Base-by-base conservation (phyloP, 78 protist genomes). In the Polysphondylium violaceum region DNA sequence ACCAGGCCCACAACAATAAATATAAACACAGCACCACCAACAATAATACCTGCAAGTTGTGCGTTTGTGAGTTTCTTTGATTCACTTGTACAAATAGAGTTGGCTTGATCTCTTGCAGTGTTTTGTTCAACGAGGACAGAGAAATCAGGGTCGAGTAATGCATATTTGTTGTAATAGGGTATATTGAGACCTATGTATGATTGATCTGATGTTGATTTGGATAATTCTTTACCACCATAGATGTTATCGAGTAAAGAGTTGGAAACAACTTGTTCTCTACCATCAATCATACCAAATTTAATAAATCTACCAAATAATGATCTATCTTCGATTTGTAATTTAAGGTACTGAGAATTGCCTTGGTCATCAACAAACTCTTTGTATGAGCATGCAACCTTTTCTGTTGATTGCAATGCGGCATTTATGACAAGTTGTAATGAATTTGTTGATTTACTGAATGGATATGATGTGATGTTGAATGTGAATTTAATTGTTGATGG, bases 401-500 rank as follows among this genome's bases (percentile, higher is more conserved):
- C 25, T n/a, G 67, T 36, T 6, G 53, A 14, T 3, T 17, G 2
- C 2, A 75, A 23, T 2, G 85, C 27, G 35, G 85, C 69, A 2
- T 36, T 36, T 56, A 75, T 55, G 8, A 59, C 53, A 11, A 75
- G 23, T 59, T 75, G 85, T 25, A 75, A 23, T 12, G 43, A 17
- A 33, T 53, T 25, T 4, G 41, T 36, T 4, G 1, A 8, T 36
- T 4, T 17, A 9, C 16, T 12, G 23, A 75, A 75, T 5, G 3
- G 29, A 41, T 25, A 75, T 6, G 19, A 40, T 53, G 12, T 2
- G 0, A 75, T 1, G 27, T 29, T 69, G 12, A 75, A 59, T 3
- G 56, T 59, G 67, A 31, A 59, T 41, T 75, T 75, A n/a, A 59
- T 38, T 33, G 71, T 58, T 21, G 43, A 59, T 59, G 85, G 61